Evolutionary conservation across 2,329 filamentous ascomycete genomes (phyloP).

Genomic region (Aspergillus glaucus): DNA sequence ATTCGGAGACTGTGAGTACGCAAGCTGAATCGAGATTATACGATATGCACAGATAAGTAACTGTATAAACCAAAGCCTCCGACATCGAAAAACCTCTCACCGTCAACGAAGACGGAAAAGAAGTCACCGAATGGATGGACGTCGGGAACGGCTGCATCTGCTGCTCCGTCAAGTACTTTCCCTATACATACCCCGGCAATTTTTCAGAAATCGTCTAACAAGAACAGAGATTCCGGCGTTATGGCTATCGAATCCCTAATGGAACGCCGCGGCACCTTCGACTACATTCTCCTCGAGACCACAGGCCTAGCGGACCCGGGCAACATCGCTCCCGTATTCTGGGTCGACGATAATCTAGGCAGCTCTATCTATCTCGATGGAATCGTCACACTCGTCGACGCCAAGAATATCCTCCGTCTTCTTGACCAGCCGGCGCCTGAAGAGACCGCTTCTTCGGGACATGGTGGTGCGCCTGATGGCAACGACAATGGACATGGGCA

Average conservation of each 20-base stretch:
- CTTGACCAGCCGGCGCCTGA: conserved; percentile 60
- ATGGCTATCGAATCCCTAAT: conserved; percentile 93
- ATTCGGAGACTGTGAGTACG: conserved; percentile 67
- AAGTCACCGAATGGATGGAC: conserved; percentile 91
- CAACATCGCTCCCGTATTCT: conserved; percentile 92
- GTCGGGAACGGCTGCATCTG: conserved; percentile 96
- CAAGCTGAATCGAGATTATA: neutral
- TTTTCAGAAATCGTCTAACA: conserved; percentile 2
- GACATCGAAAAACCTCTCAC: conserved; percentile 96
- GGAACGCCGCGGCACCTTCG: conserved; percentile 87
- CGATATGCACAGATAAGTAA: neutral
- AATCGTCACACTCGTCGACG: conserved; percentile 92
- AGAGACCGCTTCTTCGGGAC: conserved; percentile 23
- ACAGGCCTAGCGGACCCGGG: conserved; percentile 93
- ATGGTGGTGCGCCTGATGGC: conserved; percentile 33
- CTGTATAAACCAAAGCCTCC: conserved; percentile 52
- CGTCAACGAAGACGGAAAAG: conserved; percentile 73
- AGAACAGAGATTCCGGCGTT: conserved; percentile 73
- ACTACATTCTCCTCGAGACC: conserved; percentile 96
- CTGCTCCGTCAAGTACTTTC: conserved; percentile 79
- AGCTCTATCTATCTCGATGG: conserved; percentile 96
- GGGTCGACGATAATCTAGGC: conserved; percentile 92
- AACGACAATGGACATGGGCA: conserved; percentile 39
- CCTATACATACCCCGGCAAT: neutral
- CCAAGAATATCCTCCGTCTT: conserved; percentile 79